Base-by-base conservation (phyloP, 2,329 filamentous ascomycete genomes). In the Microsporum ferrugineum region DNA sequence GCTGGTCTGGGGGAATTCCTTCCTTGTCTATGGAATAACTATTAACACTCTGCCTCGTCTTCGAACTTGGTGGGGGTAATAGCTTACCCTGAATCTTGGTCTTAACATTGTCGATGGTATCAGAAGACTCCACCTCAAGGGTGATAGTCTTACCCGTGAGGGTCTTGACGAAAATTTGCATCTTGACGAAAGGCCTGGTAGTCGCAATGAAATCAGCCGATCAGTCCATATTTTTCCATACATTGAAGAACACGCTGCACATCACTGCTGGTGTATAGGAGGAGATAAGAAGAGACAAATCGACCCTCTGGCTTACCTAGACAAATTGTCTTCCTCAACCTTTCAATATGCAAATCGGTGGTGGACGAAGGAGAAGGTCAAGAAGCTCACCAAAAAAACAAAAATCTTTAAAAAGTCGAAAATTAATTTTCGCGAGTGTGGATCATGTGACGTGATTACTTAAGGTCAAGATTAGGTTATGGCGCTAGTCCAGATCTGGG, bases 31-130 rank as follows among this genome's bases (percentile, higher is more conserved):
- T 85, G 85, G 51, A 53, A 60, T 10, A 43, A 27, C n/a, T 59
- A 36, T 58, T n/a, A 58, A 36, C n/a, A 31, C 23, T 6, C 29
- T 7, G n/a, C 4, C 23, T 17, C 34, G 12, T 7, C 17, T 34
- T 34, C 31, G n/a, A 17, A 33, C 5, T 17, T 2, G 3, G 14
- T 39, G 7, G 23, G 12, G 29, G 10, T 12, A 3, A 29, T 31
- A 14, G 66, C 79, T 60, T 76, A 85, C 84, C 83, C 78, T 86
- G 84, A 72, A 87, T 87, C 86, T 99, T 97, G 83, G 89, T 90
- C 88, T 97, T 97, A 83, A 99, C 94, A 88, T 97, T 97, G 87
- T 97, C 94, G 81, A 99, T 97, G 76, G 92, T 97, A 82, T 99
- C 94, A 76, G 88, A 92, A 74, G 91, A 96, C 88, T 97, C 94